Percentiles rank a stretch among this genome's conserved stretches.
phyloP scores from a whole-genome alignment of 371 early-diverging fungal genomes.

The Coemansia sp. region DNA sequence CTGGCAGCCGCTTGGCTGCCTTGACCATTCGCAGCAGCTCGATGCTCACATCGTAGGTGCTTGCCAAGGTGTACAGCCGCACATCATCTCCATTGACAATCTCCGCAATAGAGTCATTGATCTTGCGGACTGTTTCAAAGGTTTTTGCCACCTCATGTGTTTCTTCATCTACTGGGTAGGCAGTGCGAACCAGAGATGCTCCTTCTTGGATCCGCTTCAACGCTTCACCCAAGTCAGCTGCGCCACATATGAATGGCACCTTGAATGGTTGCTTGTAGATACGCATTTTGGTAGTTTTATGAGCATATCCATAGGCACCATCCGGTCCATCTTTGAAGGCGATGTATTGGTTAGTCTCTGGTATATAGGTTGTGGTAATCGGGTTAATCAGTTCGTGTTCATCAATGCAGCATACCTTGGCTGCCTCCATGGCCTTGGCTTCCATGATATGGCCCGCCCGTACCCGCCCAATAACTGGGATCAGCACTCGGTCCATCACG shows the following conservation, averaged over 20 bases:
- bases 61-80: neutral
- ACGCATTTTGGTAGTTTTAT: conserved; percentile 33
- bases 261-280: conserved; percentile 87
- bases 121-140: neutral
- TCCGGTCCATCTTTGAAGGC: neutral
- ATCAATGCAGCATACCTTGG: conserved; percentile 91
- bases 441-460: conserved; percentile 97
- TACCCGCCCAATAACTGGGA: conserved; percentile 97
- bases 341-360: neutral
- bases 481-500: conserved; percentile 78
- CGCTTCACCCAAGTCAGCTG: conserved; percentile 92
- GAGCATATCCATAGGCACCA: neutral
- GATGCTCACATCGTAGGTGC: conserved; percentile 8
- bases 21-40: conserved; percentile 82
- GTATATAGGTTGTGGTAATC: neutral
- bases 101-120: neutral
- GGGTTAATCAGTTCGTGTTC: conserved; percentile 59
- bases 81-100: neutral
- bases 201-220: conserved; percentile 92
- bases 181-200: conserved; percentile 92
- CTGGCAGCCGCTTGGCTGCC: conserved; percentile 83
- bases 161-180: conserved; percentile 94
- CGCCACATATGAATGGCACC: conserved; percentile 90
- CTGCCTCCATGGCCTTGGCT: conserved; percentile 85
- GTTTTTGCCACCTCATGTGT: conserved; percentile 69